Evolutionary conservation across 2,329 filamentous ascomycete species (phyloP).

Genomic region (Alternaria panax): DNA sequence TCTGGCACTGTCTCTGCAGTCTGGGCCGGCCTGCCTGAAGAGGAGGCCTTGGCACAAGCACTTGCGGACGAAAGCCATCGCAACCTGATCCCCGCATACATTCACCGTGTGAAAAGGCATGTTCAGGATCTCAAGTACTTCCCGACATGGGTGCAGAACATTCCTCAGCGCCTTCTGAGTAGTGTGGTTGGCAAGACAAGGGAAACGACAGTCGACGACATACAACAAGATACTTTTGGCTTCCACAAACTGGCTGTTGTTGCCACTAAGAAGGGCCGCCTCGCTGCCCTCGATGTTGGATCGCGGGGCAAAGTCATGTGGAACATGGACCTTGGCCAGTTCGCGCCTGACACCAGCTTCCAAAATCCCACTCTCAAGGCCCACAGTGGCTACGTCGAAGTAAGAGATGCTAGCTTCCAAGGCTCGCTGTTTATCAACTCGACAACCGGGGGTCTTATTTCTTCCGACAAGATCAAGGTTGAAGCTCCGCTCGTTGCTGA

Average conservation of each 20-base stretch:
- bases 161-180: slow-evolving; percentile 73
- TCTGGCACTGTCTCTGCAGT: slow-evolving; percentile 79
- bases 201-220: slow-evolving; percentile 59
- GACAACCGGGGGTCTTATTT: slow-evolving; percentile 40
- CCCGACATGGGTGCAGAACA: slow-evolving; percentile 72
- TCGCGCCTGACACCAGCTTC: slow-evolving; percentile 65
- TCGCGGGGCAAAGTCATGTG: slow-evolving; percentile 78
- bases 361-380: slow-evolving; percentile 62
- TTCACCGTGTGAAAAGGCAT: slow-evolving; percentile 86
- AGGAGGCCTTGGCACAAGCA: slow-evolving; percentile 77
- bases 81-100: slow-evolving; percentile 80
- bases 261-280: slow-evolving; percentile 77
- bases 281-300: slow-evolving; percentile 81
- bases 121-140: slow-evolving; percentile 77
- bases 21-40: slow-evolving; percentile 79
- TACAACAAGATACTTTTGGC: slow-evolving; percentile 79
- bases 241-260: slow-evolving; percentile 86
- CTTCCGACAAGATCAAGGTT: slow-evolving; percentile 24
- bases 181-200: slow-evolving; percentile 64
- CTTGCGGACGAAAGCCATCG: slow-evolving; percentile 87
- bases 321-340: slow-evolving; percentile 70
- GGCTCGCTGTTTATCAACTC: slow-evolving; percentile 43
- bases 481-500: slow-evolving; percentile 20
- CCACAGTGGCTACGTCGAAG: slow-evolving; percentile 44
- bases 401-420: slow-evolving; percentile 35